These are phyloP conservation scores for Dichotomopilus funicola DNA, from an alignment of 2,329 filamentous ascomycete genomes.

Conservation along the genomic window DNA sequence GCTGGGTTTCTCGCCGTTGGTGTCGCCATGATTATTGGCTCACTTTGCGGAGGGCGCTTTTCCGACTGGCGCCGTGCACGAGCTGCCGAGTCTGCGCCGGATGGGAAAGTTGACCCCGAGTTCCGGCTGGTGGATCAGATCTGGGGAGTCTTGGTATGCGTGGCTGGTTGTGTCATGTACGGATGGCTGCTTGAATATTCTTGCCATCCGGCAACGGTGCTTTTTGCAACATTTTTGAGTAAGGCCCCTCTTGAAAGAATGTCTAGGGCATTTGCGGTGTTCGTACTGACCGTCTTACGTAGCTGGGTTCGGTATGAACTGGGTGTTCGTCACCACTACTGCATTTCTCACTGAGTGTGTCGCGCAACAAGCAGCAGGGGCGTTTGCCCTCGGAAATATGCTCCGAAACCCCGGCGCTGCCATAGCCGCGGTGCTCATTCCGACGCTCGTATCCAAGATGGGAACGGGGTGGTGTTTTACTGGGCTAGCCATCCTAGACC, in stretches of 20 bases:
- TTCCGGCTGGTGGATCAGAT: conserved; percentile 15
- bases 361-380: conserved; percentile 13
- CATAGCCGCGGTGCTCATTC: conserved; percentile 9
- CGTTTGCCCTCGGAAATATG: conserved; percentile 16
- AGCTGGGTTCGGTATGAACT: conserved; percentile 18
- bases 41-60: conserved; percentile 10
- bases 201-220: conserved; percentile 8
- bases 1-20: conserved; percentile 14
- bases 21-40: conserved; percentile 13
- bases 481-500: conserved; percentile 5
- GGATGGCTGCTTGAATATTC: conserved; percentile 9
- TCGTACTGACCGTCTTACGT: background rate
- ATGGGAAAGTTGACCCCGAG: conserved; percentile 15
- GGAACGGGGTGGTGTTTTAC: conserved; percentile 15
- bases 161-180: conserved; percentile 9
- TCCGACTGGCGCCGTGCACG: conserved; percentile 14
- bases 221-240: conserved; percentile 14
- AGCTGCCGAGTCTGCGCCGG: background rate
- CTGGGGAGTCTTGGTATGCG: conserved; percentile 13
- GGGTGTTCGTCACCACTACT: conserved; percentile 16
- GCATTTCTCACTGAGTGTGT: conserved; percentile 16
- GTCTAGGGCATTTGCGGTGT: background rate
- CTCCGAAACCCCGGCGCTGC: conserved; percentile 13
- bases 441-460: conserved; percentile 10
- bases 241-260: background rate